Conservation (phyloP, 495 filamentous ascomycete genomes). For the Podospora conica region DNA sequence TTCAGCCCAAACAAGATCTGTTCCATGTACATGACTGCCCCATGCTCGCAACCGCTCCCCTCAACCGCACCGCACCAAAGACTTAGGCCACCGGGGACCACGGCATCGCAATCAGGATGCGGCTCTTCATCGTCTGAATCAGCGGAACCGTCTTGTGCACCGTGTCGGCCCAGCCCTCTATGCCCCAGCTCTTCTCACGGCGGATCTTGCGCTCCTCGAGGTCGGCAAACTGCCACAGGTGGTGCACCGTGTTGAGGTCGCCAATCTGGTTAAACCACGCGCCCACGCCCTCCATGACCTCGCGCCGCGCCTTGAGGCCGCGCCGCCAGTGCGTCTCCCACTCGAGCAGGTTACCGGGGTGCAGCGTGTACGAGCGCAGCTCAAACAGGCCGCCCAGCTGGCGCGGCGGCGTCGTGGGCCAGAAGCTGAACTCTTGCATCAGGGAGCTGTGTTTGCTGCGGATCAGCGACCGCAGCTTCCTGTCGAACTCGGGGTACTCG, state of each 20-base stretch:
- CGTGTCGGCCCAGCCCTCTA: constrained; percentile 95
- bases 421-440: constrained; percentile 99
- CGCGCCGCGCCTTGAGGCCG: constrained; percentile 78
- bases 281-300: constrained; percentile 98
- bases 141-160: constrained; percentile 98
- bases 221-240: constrained; percentile 97
- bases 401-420: constrained; percentile 90
- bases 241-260: constrained; percentile 94
- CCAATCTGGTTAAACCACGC: constrained; percentile 99
- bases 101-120: constrained; percentile 87
- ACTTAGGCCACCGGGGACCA: constrained; percentile 87
- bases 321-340: constrained; percentile 99
- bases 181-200: constrained; percentile 89
- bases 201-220: constrained; percentile 87
- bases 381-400: constrained; percentile 90
- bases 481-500: constrained; percentile 75
- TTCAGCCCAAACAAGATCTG: background rate
- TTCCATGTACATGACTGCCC: constrained; percentile 5
- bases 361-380: constrained; percentile 92
- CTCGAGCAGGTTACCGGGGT: constrained; percentile 90
- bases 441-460: constrained; percentile 77
- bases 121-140: constrained; percentile 92
- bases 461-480: constrained; percentile 73
- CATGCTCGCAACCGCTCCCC: background rate
- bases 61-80: background rate